Evolutionary conservation across 108 stramenopile species (phyloP).

Genomic region (Nitzschia putrida): DNA sequence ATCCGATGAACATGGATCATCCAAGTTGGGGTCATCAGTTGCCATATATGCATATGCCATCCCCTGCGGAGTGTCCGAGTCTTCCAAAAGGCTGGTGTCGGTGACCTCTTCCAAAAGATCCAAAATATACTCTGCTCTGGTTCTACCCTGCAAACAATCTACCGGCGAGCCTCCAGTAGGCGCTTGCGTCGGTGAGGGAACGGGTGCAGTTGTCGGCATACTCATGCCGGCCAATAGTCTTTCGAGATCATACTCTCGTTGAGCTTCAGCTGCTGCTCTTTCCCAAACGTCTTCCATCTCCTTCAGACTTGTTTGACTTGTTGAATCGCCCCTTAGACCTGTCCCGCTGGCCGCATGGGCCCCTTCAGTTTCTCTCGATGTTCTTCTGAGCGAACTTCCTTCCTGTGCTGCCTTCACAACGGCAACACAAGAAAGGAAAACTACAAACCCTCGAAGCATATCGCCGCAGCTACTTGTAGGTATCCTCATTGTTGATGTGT

Average conservation of each 20-base stretch:
- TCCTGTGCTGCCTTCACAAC: too few species aligned
- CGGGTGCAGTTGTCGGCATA: conserved; percentile 16
- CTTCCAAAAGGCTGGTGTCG: conserved; percentile 16
- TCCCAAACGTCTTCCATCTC: conserved; percentile 35
- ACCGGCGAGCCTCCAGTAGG: conserved; percentile 11
- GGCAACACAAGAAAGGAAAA: too few species aligned
- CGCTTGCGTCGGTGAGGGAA: background rate
- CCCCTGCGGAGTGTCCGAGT: conserved; percentile 45
- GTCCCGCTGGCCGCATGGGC: too few species aligned
- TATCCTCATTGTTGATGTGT: too few species aligned
- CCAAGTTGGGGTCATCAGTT: conserved; percentile 26
- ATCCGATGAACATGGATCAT: conserved; percentile 33
- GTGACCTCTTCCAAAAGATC: conserved; percentile 20
- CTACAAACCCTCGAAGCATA: too few species aligned
- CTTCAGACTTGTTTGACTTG: background rate
- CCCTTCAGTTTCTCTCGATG: too few species aligned
- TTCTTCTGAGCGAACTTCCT: too few species aligned
- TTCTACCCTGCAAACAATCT: conserved; percentile 26
- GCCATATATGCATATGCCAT: conserved; percentile 39
- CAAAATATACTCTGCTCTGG: conserved; percentile 28
- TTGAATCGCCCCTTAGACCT: too few species aligned
- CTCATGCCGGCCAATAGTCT: conserved; percentile 32
- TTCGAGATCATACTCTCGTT: conserved; percentile 18
- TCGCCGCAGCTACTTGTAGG: too few species aligned
- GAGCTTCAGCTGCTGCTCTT: conserved; percentile 15